Base-by-base conservation (phyloP, 129 eudicot genomes). In the Glebionis coronaria region DNA sequence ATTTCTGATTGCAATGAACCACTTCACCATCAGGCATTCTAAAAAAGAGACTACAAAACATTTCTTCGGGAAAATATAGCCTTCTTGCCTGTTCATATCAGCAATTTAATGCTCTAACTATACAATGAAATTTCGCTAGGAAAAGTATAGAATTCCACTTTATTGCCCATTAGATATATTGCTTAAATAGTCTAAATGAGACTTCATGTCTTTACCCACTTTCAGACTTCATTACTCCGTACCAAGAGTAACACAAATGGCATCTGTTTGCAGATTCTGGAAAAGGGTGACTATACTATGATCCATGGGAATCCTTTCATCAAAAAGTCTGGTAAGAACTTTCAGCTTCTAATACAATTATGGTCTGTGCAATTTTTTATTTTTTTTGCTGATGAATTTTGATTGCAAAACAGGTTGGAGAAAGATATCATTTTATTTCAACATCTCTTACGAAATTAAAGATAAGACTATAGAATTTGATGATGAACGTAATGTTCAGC, bases 371-470 rank as follows among this genome's bases (percentile, higher is more conserved):
- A 63, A 44, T 7, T 5, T 21, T 57, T 35, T n/a, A n/a, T n/a
- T 23, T 10, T 44, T 50, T 35, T 70, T 56, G 63, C 65, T 53
- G 28, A 72, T 49, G 54, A 56, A 67, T 78, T 23, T 40, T 49
- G 68, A 62, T 55, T 57, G 64, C 52, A 28, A 61, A 76, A 54
- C 81, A 94, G 99, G 99, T 60, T 94, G 99, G 99, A 84, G 99
- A 80, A 94, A 94, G 90, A 94, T 94, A 74, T 88, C 99, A 61
- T 90, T 83, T 75, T 94, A 84, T 78, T 94, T 94, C 86, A 90
- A 94, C 73, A 74, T 94, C 12, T 94, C 99, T 18, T 94, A 79
- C 70, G 99, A 94, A 78, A 94, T 94, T 58, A 94, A 83, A 81
- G 99, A 94, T 69, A 94, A 90, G 83, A 84, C 77, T 63, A 94